phyloP scores from a whole-genome alignment of 208 protist genomes.

The Porcisia hertigi region DNA sequence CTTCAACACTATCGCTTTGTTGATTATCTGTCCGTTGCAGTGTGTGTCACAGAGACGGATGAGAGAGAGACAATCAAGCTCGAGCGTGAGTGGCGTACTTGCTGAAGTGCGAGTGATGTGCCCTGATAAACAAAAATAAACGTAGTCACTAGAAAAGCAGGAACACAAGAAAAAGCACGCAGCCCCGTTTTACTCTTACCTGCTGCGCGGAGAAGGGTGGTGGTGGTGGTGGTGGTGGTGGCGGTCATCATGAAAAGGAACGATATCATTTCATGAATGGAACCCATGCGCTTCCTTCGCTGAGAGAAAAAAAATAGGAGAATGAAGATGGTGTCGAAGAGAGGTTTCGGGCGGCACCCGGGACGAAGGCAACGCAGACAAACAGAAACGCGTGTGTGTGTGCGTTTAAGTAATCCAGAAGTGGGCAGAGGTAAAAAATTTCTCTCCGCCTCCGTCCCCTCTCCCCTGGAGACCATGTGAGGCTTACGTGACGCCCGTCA shows the following conservation, averaged over 20 bases:
- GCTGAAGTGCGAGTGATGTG: background rate
- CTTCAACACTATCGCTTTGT: background rate
- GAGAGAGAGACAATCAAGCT: background rate
- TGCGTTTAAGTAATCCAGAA: background rate
- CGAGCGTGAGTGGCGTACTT: background rate
- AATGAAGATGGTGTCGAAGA: too few relatives aligned
- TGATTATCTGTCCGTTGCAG: background rate
- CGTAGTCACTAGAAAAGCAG: slow-evolving; percentile 3
- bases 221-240: too few relatives aligned
- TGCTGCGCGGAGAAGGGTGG: too few relatives aligned
- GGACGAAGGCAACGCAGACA: too few relatives aligned
- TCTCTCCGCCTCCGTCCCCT: background rate
- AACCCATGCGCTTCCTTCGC: too few relatives aligned
- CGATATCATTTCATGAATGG: too few relatives aligned
- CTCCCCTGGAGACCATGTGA: background rate
- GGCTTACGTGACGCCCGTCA: background rate
- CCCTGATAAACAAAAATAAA: background rate
- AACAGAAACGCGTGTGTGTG: too few relatives aligned
- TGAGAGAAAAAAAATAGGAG: too few relatives aligned
- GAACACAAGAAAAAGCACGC: slow-evolving; percentile 3
- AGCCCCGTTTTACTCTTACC: too few relatives aligned
- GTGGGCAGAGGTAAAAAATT: too few relatives aligned
- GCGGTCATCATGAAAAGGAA: too few relatives aligned
- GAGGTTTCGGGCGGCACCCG: too few relatives aligned
- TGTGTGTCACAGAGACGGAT: background rate